These are phyloP conservation scores for Triticum dicoccoides DNA, from an alignment of 176 grass and related monocot species.

Conservation along the genomic window DNA sequence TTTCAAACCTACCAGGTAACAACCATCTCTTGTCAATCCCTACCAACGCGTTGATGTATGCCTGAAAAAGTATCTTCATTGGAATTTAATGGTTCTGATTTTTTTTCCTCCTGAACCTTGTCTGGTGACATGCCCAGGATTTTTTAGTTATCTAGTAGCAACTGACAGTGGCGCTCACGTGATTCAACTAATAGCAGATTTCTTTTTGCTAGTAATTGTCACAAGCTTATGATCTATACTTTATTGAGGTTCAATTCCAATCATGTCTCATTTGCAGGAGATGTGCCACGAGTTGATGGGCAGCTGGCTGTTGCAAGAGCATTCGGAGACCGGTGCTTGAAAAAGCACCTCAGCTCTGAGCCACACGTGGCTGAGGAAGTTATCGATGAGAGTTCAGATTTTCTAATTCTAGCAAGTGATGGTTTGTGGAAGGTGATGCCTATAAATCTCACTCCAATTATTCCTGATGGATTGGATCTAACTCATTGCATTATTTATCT, in stretches of 20 bases:
- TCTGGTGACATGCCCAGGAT: neutral
- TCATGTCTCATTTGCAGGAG: slow-evolving; percentile 57
- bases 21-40: neutral
- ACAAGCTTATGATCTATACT: neutral
- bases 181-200: slow-evolving; percentile 8
- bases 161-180: neutral
- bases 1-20: slow-evolving; percentile 90
- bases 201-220: neutral
- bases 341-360: slow-evolving; percentile 89
- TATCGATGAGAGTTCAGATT: slow-evolving; percentile 62
- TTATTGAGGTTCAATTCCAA: neutral
- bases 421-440: slow-evolving; percentile 93
- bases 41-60: neutral
- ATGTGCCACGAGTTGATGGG: slow-evolving; percentile 92
- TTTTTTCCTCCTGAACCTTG: neutral
- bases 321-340: slow-evolving; percentile 92
- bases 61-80: slow-evolving; percentile 9
- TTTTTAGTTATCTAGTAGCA: neutral
- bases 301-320: slow-evolving; percentile 95
- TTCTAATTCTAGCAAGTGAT: slow-evolving; percentile 95
- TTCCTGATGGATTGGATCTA: neutral
- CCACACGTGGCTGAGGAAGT: slow-evolving; percentile 50
- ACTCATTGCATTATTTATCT: neutral
- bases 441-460: slow-evolving; percentile 2
- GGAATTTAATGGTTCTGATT: neutral